Evolutionary conservation across 805 yeast species (phyloP).

Genomic region (Yarrowia osloensis): DNA sequence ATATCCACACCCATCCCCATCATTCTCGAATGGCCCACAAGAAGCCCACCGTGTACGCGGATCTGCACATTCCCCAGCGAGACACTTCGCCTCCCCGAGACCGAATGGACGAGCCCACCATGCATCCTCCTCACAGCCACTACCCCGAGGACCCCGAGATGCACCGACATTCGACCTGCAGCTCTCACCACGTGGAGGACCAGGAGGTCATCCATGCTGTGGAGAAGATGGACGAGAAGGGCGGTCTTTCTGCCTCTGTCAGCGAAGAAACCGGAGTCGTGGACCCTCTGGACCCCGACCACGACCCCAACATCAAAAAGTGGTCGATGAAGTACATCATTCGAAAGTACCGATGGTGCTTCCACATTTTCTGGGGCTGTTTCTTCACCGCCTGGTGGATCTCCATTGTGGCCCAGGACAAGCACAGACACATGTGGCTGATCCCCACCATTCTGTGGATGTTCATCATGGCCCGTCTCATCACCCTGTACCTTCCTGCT

Average conservation of each 20-base stretch:
- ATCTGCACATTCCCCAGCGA: constrained; percentile 33
- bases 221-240: constrained; percentile 10
- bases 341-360: constrained; percentile 32
- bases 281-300: constrained; percentile 6
- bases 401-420: constrained; percentile 53
- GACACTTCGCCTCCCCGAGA: constrained; percentile 32
- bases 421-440: constrained; percentile 56
- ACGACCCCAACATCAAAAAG: constrained; percentile 1
- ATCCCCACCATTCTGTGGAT: constrained; percentile 59
- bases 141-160: constrained; percentile 18
- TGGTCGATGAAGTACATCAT: constrained; percentile 12
- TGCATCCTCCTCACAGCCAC: constrained; percentile 15
- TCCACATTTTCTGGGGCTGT: constrained; percentile 41
- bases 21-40: constrained; percentile 39
- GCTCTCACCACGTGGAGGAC: background rate
- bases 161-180: background rate
- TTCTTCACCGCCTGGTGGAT: constrained; percentile 61
- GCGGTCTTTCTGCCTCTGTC: constrained; percentile 11
- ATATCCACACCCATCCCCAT: constrained; percentile 39
- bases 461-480: constrained; percentile 52
- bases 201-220: background rate
- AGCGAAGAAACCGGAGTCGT: constrained; percentile 12
- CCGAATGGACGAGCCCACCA: constrained; percentile 31
- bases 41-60: constrained; percentile 35
- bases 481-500: constrained; percentile 53